Conservation (phyloP, 2,329 filamentous ascomycete genomes). For the Alternaria sp. region DNA sequence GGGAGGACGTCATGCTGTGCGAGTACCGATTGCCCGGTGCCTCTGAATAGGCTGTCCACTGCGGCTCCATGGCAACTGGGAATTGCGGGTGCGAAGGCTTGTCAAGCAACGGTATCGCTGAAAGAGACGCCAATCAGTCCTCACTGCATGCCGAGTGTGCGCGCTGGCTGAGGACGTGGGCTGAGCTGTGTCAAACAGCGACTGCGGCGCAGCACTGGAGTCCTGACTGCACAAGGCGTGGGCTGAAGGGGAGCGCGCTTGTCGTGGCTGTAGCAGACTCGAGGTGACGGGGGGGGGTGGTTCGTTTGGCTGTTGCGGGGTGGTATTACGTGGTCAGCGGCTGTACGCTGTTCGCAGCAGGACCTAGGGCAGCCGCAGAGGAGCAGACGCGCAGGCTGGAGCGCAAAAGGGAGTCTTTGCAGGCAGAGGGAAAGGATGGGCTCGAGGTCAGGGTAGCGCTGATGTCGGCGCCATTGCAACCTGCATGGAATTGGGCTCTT, state of each 20-base stretch:
- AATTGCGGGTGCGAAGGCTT: slow-evolving; percentile 16
- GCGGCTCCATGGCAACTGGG: slow-evolving; percentile 47
- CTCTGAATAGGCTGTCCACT: slow-evolving; percentile 52
- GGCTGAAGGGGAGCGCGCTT: slow-evolving; percentile 5
- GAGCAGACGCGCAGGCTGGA: neutral
- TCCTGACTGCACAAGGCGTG: neutral
- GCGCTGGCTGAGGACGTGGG: slow-evolving; percentile 16
- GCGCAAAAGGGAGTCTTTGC: slow-evolving; percentile 10
- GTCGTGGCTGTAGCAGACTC: slow-evolving; percentile 5
- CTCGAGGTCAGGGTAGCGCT: slow-evolving; percentile 18
- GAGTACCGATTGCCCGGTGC: slow-evolving; percentile 49
- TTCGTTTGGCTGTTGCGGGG: slow-evolving; percentile 23
- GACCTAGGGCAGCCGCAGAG: slow-evolving; percentile 2
- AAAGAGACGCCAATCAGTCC: slow-evolving; percentile 48
- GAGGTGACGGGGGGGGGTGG: slow-evolving; percentile 15
- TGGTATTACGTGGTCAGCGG: slow-evolving; percentile 21
- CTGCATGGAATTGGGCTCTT: slow-evolving; percentile 21
- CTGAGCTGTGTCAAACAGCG: neutral
- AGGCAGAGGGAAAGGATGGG: slow-evolving; percentile 15
- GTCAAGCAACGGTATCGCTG: slow-evolving; percentile 36
- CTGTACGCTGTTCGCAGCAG: slow-evolving; percentile 9
- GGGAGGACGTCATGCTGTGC: slow-evolving; percentile 47
- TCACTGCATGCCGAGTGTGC: slow-evolving; percentile 50
- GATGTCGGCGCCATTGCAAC: slow-evolving; percentile 23
- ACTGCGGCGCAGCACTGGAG: slow-evolving; percentile 9